These are phyloP conservation scores for Holtermannia corniformis DNA, from an alignment of 768 basidiomycete genomes.

Conservation along the genomic window DNA sequence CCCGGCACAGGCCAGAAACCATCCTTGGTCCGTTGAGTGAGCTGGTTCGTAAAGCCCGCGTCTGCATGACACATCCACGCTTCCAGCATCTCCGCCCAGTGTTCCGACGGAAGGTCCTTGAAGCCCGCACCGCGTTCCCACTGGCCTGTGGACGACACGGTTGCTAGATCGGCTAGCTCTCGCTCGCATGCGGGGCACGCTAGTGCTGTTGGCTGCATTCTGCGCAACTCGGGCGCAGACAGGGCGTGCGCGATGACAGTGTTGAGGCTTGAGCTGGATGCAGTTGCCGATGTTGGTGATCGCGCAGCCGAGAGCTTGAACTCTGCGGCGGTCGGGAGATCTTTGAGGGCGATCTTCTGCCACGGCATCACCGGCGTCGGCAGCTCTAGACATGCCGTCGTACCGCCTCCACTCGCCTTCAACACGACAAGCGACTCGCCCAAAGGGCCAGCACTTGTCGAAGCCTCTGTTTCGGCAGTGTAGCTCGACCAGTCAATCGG, in stretches of 20 bases:
- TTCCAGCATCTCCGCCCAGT: slow-evolving; percentile 95
- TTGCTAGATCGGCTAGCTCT: slow-evolving; percentile 8
- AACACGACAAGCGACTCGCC: slow-evolving; percentile 12
- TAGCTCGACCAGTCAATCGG: slow-evolving; percentile 10
- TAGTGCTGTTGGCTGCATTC: slow-evolving; percentile 11
- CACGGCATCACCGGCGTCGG: slow-evolving; percentile 11
- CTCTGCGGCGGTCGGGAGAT: slow-evolving; percentile 16
- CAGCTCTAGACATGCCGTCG: background rate
- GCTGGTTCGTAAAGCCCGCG: slow-evolving; percentile 66
- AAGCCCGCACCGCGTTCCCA: slow-evolving; percentile 44
- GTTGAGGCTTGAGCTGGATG: slow-evolving; percentile 9
- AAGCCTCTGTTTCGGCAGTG: background rate
- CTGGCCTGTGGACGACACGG: background rate
- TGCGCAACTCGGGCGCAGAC: slow-evolving; percentile 20
- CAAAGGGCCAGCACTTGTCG: background rate
- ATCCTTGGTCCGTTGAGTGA: slow-evolving; percentile 51
- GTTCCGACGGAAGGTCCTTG: slow-evolving; percentile 83
- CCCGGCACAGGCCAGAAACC: slow-evolving; percentile 70
- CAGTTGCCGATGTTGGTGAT: slow-evolving; percentile 1
- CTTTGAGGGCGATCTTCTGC: slow-evolving; percentile 15
- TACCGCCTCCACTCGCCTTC: background rate
- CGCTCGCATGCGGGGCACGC: slow-evolving; percentile 26
- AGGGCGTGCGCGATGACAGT: slow-evolving; percentile 18
- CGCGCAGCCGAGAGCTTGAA: slow-evolving; percentile 14
- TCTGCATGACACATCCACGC: slow-evolving; percentile 98